Conservation (phyloP, 2,329 filamentous ascomycete genomes). For the Cucurbitaria berberidis region DNA sequence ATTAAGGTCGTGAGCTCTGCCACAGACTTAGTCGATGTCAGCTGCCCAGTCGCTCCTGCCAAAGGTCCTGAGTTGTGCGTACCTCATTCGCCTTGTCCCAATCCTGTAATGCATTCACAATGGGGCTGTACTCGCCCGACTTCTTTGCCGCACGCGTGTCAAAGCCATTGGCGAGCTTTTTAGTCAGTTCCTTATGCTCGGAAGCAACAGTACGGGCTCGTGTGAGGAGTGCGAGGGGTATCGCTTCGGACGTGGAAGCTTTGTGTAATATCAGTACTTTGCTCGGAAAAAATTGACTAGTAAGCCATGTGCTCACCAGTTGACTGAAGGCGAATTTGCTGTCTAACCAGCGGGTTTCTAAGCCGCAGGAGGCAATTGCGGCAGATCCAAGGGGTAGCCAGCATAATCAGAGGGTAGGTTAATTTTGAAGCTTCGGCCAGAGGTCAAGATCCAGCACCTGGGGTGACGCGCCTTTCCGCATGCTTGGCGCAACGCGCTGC, state of each 20-base stretch:
- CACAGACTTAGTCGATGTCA: constrained; percentile 54
- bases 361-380: constrained; percentile 54
- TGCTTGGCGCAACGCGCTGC: constrained; percentile 26
- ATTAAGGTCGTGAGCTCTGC: constrained; percentile 78
- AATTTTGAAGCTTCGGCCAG: constrained; percentile 11
- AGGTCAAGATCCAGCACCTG: background rate
- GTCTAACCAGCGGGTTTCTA: constrained; percentile 40
- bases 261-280: constrained; percentile 13
- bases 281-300: background rate
- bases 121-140: constrained; percentile 60
- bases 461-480: constrained; percentile 28
- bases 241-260: constrained; percentile 36
- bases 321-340: constrained; percentile 35
- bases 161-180: constrained; percentile 61
- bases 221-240: constrained; percentile 62
- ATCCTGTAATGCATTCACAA: constrained; percentile 60
- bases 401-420: constrained; percentile 41
- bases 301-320: constrained; percentile 21
- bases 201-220: constrained; percentile 61
- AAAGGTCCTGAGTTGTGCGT: constrained; percentile 15
- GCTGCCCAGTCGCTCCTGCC: constrained; percentile 6
- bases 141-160: constrained; percentile 64
- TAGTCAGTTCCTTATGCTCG: constrained; percentile 62
- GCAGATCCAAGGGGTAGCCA: constrained; percentile 53
- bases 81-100: constrained; percentile 66